phyloP scores from a whole-genome alignment of 768 basidiomycete species.

The Guyanaporus albipodus region DNA sequence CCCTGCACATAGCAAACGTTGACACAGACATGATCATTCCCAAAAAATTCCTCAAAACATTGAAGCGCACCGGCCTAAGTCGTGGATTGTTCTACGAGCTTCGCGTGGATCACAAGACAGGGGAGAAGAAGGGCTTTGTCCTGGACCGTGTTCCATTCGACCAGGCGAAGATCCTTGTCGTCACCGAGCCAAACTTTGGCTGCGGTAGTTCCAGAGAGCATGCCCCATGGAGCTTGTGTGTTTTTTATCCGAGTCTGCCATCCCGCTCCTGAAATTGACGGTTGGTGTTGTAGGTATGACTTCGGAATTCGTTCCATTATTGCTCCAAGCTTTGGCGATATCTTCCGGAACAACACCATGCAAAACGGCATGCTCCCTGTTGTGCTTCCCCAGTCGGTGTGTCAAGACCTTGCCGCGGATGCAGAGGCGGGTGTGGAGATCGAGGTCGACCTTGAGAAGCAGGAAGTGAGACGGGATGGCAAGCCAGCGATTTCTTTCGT shows the following conservation, averaged over 20 bases:
- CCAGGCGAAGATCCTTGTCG: conserved; percentile 74
- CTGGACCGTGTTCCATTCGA: conserved; percentile 79
- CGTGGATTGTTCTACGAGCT: conserved; percentile 80
- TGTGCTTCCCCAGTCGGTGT: conserved; percentile 62
- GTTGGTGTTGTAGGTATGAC: conserved; percentile 53
- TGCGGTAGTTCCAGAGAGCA: conserved; percentile 90
- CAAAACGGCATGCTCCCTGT: conserved; percentile 92
- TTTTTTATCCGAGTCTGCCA: conserved; percentile 10
- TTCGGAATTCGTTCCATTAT: conserved; percentile 88
- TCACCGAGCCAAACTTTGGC: conserved; percentile 86
- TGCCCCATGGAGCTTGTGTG: conserved; percentile 83
- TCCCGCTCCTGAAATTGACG: conserved; percentile 1
- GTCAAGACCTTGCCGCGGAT: conserved; percentile 69
- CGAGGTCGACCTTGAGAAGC: conserved; percentile 80
- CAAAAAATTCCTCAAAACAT: conserved; percentile 89
- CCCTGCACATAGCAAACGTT: conserved; percentile 78
- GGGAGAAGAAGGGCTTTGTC: conserved; percentile 79
- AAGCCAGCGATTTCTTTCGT: conserved; percentile 71
- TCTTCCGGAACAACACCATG: conserved; percentile 86
- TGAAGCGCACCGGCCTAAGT: conserved; percentile 86
- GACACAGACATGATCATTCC: conserved; percentile 96
- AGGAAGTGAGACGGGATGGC: conserved; percentile 75
- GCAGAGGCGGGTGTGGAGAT: conserved; percentile 72
- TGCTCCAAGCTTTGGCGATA: conserved; percentile 87
- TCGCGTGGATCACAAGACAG: conserved; percentile 72